phyloP scores from a whole-genome alignment of 2,329 filamentous ascomycete genomes.

The Fusarium oxysporum region DNA sequence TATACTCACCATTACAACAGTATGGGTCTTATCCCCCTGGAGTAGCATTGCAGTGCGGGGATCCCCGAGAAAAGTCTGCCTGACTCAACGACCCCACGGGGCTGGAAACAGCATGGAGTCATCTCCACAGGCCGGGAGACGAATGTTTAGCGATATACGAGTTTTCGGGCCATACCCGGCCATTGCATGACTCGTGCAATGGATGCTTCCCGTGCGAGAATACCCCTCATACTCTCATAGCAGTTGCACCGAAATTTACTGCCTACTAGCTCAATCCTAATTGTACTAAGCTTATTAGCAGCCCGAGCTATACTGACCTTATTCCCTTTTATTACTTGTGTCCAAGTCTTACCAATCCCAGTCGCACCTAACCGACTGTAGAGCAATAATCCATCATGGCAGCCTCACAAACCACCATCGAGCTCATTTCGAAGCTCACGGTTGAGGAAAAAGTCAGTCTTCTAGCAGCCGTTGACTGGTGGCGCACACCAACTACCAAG shows the following conservation, averaged over 20 bases:
- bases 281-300: too few relatives aligned
- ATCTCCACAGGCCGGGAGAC: not conserved
- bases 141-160: rapidly evolving
- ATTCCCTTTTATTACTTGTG: too few relatives aligned
- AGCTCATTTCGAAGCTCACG: not conserved
- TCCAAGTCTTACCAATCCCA: too few relatives aligned
- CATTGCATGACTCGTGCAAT: rapidly evolving
- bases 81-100: not conserved
- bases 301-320: too few relatives aligned
- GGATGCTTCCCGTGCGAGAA: not conserved
- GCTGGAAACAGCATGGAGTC: too few relatives aligned
- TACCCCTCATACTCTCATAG: too few relatives aligned
- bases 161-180: not conserved
- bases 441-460: not conserved
- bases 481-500: slow-evolving; percentile 2
- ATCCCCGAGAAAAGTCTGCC: not conserved
- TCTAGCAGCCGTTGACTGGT: slow-evolving; percentile 5
- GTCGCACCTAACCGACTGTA: too few relatives aligned
- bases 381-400: not conserved
- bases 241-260: too few relatives aligned
- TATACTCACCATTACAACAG: not conserved
- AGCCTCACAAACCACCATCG: not conserved
- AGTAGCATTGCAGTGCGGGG: not conserved
- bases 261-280: too few relatives aligned
- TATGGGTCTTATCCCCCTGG: not conserved